Conservation (phyloP, 2,329 filamentous ascomycete genomes). For the Talaromyces rugulosus region DNA sequence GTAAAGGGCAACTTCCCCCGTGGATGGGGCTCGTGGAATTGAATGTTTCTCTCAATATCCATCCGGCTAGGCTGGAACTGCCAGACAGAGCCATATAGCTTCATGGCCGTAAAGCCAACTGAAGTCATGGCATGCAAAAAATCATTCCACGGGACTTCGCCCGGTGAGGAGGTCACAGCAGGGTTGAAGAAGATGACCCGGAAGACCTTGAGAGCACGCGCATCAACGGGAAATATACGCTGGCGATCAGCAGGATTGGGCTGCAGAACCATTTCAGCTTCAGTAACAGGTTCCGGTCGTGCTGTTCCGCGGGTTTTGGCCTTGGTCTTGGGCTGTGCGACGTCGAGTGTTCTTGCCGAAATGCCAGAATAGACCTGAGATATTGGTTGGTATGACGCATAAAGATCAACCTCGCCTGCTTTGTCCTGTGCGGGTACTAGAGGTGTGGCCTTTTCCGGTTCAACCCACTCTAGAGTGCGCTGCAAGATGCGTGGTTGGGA, state of each 20-base stretch:
- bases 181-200: slow-evolving; percentile 39
- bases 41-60: slow-evolving; percentile 48
- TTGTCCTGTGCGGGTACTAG: neutral
- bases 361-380: too few species aligned
- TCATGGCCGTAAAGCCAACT: slow-evolving; percentile 50
- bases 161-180: slow-evolving; percentile 31
- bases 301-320: neutral
- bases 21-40: slow-evolving; percentile 60
- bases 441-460: neutral
- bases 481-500: neutral
- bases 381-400: too few species aligned
- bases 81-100: slow-evolving; percentile 60
- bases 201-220: slow-evolving; percentile 27
- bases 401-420: too few species aligned
- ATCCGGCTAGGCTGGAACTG: slow-evolving; percentile 48
- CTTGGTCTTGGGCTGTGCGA: neutral
- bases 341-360: too few species aligned
- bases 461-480: neutral
- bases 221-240: neutral
- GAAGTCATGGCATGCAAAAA: slow-evolving; percentile 51
- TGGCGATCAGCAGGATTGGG: neutral
- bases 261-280: too few species aligned
- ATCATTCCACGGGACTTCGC: slow-evolving; percentile 52
- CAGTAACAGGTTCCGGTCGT: too few species aligned
- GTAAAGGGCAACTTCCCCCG: slow-evolving; percentile 48